These are phyloP conservation scores for Glaciozyma antarctica DNA, from an alignment of 768 basidiomycete genomes.

Conservation along the genomic window DNA sequence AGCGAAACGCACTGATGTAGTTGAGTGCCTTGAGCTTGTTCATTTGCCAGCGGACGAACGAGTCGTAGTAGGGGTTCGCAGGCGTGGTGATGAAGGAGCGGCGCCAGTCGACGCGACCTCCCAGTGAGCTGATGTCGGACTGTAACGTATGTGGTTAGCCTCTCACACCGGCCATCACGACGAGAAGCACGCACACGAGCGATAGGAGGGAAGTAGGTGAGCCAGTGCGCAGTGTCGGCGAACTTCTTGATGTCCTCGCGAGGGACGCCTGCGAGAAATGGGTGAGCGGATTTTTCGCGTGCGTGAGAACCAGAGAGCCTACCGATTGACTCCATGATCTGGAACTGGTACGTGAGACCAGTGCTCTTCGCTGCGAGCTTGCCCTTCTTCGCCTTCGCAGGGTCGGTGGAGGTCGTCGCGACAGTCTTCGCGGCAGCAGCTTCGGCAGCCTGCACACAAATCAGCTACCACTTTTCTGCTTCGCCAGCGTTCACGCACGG, in stretches of 20 bases:
- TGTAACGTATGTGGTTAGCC: conserved; percentile 28
- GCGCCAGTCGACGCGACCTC: conserved; percentile 97
- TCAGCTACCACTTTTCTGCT: conserved; percentile 37
- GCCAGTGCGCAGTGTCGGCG: conserved; percentile 88
- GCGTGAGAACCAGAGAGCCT: too few relatives aligned
- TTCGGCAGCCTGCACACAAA: conserved; percentile 39
- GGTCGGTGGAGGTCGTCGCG: conserved; percentile 41
- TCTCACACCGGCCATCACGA: neutral
- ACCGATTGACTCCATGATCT: conserved; percentile 85
- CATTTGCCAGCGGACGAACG: conserved; percentile 96
- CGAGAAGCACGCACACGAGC: conserved; percentile 53
- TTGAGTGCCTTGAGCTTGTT: conserved; percentile 78
- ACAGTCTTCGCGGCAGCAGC: conserved; percentile 38
- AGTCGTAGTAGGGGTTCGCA: conserved; percentile 91
- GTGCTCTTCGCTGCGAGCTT: conserved; percentile 88
- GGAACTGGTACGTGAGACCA: conserved; percentile 92
- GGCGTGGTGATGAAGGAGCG: conserved; percentile 88
- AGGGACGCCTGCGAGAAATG: conserved; percentile 52
- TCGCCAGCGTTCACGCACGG: conserved; percentile 39
- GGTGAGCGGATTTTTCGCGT: too few relatives aligned
- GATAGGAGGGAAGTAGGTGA: conserved; percentile 90
- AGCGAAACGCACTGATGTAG: conserved; percentile 54
- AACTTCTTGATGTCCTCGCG: conserved; percentile 87
- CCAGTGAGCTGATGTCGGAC: conserved; percentile 71
- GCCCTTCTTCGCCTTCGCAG: conserved; percentile 81